Evolutionary conservation across 2,329 filamentous ascomycete genomes (phyloP).

Genomic region (Hypoxylon sp.): DNA sequence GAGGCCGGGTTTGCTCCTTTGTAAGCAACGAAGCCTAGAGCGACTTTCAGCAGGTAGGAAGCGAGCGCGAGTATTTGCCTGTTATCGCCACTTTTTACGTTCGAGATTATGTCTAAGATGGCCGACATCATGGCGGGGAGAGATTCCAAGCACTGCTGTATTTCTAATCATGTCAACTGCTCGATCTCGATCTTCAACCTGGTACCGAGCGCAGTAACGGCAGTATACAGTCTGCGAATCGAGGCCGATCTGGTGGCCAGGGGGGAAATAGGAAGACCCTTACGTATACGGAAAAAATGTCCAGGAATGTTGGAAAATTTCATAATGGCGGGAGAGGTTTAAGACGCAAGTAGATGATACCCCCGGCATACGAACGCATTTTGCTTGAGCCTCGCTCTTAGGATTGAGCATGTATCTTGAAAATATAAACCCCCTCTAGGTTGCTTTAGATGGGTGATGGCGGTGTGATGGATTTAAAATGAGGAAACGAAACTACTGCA

Average conservation of each 20-base stretch:
- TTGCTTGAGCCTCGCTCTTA: conserved; percentile 17
- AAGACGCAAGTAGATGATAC: conserved; percentile 37
- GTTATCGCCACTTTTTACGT: neutral
- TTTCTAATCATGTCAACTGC: neutral
- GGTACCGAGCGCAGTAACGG: neutral
- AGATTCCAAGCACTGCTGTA: neutral
- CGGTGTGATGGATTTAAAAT: neutral
- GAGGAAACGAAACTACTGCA: neutral
- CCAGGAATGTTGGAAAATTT: conserved; percentile 4
- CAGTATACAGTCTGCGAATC: neutral
- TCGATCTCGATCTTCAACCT: neutral
- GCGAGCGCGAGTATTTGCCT: neutral
- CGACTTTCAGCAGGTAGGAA: neutral
- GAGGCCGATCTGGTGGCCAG: neutral
- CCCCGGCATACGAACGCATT: conserved; percentile 33
- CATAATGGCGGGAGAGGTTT: conserved; percentile 8
- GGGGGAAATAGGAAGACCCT: neutral
- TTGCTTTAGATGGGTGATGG: conserved; percentile 11
- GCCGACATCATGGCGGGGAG: neutral
- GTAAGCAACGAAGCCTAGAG: conserved; percentile 37
- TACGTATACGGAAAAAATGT: neutral
- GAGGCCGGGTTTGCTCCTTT: conserved; percentile 67
- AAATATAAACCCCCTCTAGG: conserved; percentile 8
- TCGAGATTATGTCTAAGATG: neutral
- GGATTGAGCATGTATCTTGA: conserved; percentile 11